phyloP scores from a whole-genome alignment of 2,329 filamentous ascomycete genomes.

The Elsinoe arachidis region DNA sequence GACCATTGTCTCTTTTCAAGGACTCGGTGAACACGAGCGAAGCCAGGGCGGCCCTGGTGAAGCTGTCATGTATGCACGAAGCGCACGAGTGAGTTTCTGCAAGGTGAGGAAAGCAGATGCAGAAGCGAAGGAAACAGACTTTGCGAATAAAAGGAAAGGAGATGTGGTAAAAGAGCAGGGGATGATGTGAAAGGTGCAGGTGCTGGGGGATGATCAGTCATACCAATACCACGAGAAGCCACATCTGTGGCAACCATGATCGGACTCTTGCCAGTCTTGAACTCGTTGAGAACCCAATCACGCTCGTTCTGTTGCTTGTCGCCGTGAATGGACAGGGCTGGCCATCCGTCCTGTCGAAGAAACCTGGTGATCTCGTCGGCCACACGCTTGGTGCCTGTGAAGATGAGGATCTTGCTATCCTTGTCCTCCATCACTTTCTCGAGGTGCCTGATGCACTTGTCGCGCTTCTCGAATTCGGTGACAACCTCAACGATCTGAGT shows the following conservation, averaged over 20 bases:
- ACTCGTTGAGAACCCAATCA: slow-evolving; percentile 98
- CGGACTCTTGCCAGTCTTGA: slow-evolving; percentile 98
- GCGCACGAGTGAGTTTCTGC: slow-evolving; percentile 78
- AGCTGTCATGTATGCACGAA: slow-evolving; percentile 69
- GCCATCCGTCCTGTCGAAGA: slow-evolving; percentile 96
- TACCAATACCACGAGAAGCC: slow-evolving; percentile 99
- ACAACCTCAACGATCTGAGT: slow-evolving; percentile 97
- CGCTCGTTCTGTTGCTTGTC: slow-evolving; percentile 99
- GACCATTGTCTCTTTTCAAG: slow-evolving; percentile 62
- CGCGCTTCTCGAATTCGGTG: slow-evolving; percentile 93
- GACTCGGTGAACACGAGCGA: slow-evolving; percentile 74
- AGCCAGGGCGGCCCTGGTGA: slow-evolving; percentile 69
- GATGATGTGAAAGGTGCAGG: slow-evolving; percentile 23
- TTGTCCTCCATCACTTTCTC: slow-evolving; percentile 98
- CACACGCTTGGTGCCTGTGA: slow-evolving; percentile 78
- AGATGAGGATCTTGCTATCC: slow-evolving; percentile 89
- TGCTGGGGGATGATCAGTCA: slow-evolving; percentile 58
- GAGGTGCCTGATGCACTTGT: slow-evolving; percentile 92
- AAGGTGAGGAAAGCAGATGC: slow-evolving; percentile 63
- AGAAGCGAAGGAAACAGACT: slow-evolving; percentile 27
- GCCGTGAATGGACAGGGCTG: slow-evolving; percentile 93
- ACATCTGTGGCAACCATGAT: slow-evolving; percentile 99
- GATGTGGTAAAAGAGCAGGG: slow-evolving; percentile 25
- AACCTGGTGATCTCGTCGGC: slow-evolving; percentile 97
- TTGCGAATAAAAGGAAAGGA: slow-evolving; percentile 19